phyloP scores from a whole-genome alignment of 1,284 basidiomycete genomes.

The Macrocystidia cucumis region DNA sequence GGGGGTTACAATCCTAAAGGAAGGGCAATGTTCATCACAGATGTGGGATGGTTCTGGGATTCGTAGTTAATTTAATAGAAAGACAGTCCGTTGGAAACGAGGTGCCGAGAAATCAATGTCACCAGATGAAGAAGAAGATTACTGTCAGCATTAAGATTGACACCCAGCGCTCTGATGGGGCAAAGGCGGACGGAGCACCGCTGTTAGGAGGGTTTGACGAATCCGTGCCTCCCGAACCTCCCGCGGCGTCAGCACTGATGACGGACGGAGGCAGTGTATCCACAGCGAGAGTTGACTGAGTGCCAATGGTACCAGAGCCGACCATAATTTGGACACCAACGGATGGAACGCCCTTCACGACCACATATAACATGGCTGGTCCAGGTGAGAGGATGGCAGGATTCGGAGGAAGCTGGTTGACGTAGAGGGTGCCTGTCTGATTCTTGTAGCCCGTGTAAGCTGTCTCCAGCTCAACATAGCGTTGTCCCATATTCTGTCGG shows the following conservation, averaged over 20 bases:
- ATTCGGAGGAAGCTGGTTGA: conserved; percentile 74
- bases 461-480: conserved; percentile 56
- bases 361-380: conserved; percentile 72
- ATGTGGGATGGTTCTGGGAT: too few relatives aligned
- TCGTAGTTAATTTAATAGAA: too few relatives aligned
- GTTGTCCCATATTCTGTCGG: conserved; percentile 70
- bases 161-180: too few relatives aligned
- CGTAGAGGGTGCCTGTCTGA: conserved; percentile 66
- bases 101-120: too few relatives aligned
- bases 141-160: too few relatives aligned
- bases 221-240: background rate
- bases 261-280: conserved; percentile 24
- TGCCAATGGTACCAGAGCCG: conserved; percentile 68
- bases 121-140: too few relatives aligned
- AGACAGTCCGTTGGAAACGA: too few relatives aligned
- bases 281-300: conserved; percentile 32
- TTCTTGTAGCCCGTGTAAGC: conserved; percentile 66
- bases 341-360: conserved; percentile 74
- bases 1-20: too few relatives aligned
- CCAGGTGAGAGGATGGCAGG: conserved; percentile 74
- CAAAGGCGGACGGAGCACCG: too few relatives aligned
- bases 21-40: too few relatives aligned
- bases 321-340: conserved; percentile 68
- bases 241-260: conserved; percentile 11
- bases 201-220: too few relatives aligned